Evolutionary conservation across 2,329 filamentous ascomycete species (phyloP).

Genomic region (Cordyceps militaris): DNA sequence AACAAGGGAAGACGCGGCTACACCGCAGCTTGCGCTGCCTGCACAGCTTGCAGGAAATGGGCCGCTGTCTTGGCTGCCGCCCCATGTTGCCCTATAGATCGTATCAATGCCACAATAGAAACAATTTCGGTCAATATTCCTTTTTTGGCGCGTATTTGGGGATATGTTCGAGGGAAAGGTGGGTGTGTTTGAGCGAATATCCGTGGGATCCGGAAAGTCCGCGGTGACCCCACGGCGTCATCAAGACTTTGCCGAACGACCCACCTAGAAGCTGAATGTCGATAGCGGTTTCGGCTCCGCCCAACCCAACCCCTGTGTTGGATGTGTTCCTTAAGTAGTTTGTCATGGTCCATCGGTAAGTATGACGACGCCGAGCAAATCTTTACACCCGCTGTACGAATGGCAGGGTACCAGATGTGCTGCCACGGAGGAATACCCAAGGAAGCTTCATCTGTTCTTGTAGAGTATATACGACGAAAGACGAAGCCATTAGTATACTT

Average conservation of each 20-base stretch:
- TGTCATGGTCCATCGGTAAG: no score
- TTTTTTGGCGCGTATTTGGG: constrained; percentile 3
- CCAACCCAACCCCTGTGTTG: no score
- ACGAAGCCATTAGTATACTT: no score
- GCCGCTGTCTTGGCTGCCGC: constrained; percentile 27
- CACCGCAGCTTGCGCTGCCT: constrained; percentile 30
- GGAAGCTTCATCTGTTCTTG: no score
- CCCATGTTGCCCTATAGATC: constrained; percentile 15
- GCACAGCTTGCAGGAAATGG: constrained; percentile 30
- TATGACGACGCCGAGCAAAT: no score
- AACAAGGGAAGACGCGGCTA: constrained; percentile 30
- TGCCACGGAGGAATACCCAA: no score
- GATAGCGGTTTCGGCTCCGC: neutral
- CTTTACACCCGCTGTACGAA: no score
- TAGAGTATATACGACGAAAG: no score
- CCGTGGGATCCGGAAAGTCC: constrained; percentile 14
- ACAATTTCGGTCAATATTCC: neutral
- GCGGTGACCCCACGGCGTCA: constrained; percentile 2
- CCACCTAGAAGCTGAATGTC: constrained; percentile 2
- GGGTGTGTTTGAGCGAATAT: constrained; percentile 8
- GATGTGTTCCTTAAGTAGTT: no score
- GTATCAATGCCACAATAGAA: constrained; percentile 9
- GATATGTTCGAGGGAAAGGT: constrained; percentile 8
- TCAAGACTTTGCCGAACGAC: neutral
- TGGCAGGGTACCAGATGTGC: no score